Conservation (phyloP, 2,329 filamentous ascomycete species). For the Stachybotrys chartarum region DNA sequence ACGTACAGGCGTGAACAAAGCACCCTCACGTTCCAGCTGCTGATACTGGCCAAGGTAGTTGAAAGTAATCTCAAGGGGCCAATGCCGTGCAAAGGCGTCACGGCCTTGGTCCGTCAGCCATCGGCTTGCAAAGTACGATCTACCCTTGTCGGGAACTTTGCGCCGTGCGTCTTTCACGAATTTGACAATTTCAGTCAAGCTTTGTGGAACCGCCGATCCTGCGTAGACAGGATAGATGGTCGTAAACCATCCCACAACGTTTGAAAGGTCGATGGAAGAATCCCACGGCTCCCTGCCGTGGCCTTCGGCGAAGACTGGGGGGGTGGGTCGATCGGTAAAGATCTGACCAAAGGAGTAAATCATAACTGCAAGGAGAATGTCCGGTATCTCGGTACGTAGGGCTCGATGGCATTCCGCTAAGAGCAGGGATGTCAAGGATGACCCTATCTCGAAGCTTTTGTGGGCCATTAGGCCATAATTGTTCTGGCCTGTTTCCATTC, state of each 20-base stretch:
- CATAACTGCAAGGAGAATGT: constrained; percentile 25
- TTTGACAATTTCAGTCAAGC: constrained; percentile 5
- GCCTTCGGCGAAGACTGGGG: constrained; percentile 23
- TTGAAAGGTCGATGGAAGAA: constrained; percentile 17
- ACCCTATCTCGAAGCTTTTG: constrained; percentile 9
- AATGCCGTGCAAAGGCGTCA: constrained; percentile 7
- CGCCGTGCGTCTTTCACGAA: constrained; percentile 9
- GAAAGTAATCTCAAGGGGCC: constrained; percentile 16
- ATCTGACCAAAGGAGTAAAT: constrained; percentile 16
- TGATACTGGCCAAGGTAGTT: constrained; percentile 21
- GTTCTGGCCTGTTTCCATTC: constrained; percentile 10
- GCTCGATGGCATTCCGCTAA: constrained; percentile 13
- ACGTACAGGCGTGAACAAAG: constrained; percentile 12
- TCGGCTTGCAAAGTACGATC: constrained; percentile 4
- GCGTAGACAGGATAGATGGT: constrained; percentile 22
- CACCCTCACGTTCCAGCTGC: constrained; percentile 17
- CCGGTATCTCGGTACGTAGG: constrained; percentile 22
- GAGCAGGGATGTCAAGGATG: constrained; percentile 8
- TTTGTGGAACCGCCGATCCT: background rate
- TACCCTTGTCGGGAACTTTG: background rate
- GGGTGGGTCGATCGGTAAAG: constrained; percentile 19
- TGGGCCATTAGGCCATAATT: constrained; percentile 11
- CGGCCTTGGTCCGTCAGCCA: constrained; percentile 4
- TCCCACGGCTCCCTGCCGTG: constrained; percentile 27
- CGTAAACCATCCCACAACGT: constrained; percentile 32